Conservation (phyloP, 306 rosid species). For the Quercus agrifolia region DNA sequence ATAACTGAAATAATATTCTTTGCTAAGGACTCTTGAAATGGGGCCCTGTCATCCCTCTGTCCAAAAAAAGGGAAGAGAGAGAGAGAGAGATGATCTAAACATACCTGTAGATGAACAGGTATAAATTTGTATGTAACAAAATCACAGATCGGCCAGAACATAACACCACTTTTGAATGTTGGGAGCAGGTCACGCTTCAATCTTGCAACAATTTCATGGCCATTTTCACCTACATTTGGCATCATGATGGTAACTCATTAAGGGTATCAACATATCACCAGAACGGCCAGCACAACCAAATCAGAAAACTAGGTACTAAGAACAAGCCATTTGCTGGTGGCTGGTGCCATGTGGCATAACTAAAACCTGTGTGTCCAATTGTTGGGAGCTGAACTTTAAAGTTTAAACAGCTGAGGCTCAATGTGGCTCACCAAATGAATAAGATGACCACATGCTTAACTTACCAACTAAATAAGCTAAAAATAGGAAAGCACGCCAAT, state of each 20-base stretch:
- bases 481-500: too few relatives aligned
- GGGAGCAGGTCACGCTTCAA: constrained; percentile 72
- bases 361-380: too few relatives aligned
- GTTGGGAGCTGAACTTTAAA: too few relatives aligned
- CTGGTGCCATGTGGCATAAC: too few relatives aligned
- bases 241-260: constrained; percentile 21
- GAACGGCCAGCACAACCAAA: background rate
- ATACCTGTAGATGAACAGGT: constrained; percentile 72
- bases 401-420: too few relatives aligned
- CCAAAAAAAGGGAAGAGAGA: background rate
- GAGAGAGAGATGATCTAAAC: background rate
- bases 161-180: constrained; percentile 46
- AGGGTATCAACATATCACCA: background rate
- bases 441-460: too few relatives aligned
- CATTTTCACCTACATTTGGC: constrained; percentile 54
- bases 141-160: constrained; percentile 77
- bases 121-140: constrained; percentile 60
- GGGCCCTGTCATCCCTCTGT: background rate
- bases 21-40: background rate
- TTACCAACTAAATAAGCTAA: too few relatives aligned
- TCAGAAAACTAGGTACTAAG: background rate
- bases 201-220: constrained; percentile 40
- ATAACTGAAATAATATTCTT: constrained; percentile 5
- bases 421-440: too few relatives aligned
- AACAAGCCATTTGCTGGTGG: too few relatives aligned